Conservation (phyloP, 78 protist species). For the Protostelium mycophagum region DNA sequence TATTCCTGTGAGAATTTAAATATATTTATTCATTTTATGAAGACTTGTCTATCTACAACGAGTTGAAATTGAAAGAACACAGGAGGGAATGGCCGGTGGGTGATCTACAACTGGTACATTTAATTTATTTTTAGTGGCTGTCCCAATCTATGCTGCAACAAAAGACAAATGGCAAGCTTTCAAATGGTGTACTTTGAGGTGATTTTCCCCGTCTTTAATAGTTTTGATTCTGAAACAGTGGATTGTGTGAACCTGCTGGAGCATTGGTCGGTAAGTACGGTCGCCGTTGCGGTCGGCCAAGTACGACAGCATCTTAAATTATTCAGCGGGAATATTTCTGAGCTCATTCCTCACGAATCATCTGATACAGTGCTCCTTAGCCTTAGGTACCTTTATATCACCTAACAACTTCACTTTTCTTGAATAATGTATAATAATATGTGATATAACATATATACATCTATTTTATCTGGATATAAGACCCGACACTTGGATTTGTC, state of each 20-base stretch:
- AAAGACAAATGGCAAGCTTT: slow-evolving; percentile 63
- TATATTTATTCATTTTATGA: not conserved
- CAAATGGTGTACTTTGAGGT: slow-evolving; percentile 29
- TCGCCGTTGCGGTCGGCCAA: too few relatives aligned
- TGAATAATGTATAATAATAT: too few relatives aligned
- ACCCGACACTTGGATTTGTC: too few relatives aligned
- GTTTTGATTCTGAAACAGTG: too few relatives aligned
- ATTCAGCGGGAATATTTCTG: slow-evolving; percentile 23
- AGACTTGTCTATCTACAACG: too few relatives aligned
- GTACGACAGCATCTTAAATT: not conserved
- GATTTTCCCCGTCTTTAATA: too few relatives aligned
- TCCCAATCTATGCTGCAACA: slow-evolving; percentile 57
- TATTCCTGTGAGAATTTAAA: slow-evolving; percentile 21
- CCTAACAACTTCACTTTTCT: too few relatives aligned
- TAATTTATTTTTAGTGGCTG: slow-evolving; percentile 30
- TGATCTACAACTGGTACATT: not conserved
- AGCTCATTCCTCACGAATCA: slow-evolving; percentile 38
- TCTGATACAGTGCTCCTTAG: slow-evolving; percentile 42
- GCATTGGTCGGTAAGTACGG: slow-evolving; percentile 42
- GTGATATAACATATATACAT: too few relatives aligned
- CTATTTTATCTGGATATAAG: too few relatives aligned
- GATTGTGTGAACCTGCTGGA: slow-evolving; percentile 64
- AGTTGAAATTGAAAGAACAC: too few relatives aligned
- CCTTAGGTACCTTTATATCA: too few relatives aligned
- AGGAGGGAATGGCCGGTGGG: slow-evolving; percentile 64